phyloP scores from a whole-genome alignment of 345 rosid species.

The Iberis pinnata region DNA sequence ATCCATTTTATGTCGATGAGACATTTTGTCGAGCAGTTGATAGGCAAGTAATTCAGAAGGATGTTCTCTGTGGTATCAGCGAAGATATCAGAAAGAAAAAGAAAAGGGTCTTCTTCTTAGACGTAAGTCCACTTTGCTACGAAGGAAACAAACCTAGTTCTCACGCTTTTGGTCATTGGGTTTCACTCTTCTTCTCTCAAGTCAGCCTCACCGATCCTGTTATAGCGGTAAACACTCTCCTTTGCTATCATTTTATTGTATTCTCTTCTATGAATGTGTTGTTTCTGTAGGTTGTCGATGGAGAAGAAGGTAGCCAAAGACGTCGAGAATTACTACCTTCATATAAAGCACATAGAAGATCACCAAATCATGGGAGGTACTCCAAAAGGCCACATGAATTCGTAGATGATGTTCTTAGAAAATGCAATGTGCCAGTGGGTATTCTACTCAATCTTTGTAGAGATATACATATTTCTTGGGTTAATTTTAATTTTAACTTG shows the following conservation, averaged over 20 bases:
- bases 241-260: background rate
- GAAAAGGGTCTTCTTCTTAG: conserved; percentile 84
- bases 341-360: conserved; percentile 70
- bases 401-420: conserved; percentile 49
- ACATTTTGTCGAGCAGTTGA: conserved; percentile 47
- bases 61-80: conserved; percentile 10
- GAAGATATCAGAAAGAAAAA: conserved; percentile 29
- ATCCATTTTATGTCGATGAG: conserved; percentile 14
- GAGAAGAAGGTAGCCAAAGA: conserved; percentile 59
- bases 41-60: conserved; percentile 21
- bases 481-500: conserved; percentile 8
- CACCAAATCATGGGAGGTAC: conserved; percentile 35
- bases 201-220: conserved; percentile 78
- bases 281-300: conserved; percentile 71
- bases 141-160: conserved; percentile 75
- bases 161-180: conserved; percentile 61
- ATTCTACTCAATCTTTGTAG: too few relatives aligned
- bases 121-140: conserved; percentile 81
- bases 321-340: conserved; percentile 73
- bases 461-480: too few relatives aligned
- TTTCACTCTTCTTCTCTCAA: conserved; percentile 76
- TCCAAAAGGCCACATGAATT: conserved; percentile 39
- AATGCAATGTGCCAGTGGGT: conserved; percentile 85
- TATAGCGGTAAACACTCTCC: conserved; percentile 53
- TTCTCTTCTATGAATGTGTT: conserved; percentile 1